A percentile compares a stretch with the other conserved stretches of the same genome.
Evolutionary conservation across 2,329 filamentous ascomycete species (phyloP).

Genomic region (Rhynchosporium agropyri): DNA sequence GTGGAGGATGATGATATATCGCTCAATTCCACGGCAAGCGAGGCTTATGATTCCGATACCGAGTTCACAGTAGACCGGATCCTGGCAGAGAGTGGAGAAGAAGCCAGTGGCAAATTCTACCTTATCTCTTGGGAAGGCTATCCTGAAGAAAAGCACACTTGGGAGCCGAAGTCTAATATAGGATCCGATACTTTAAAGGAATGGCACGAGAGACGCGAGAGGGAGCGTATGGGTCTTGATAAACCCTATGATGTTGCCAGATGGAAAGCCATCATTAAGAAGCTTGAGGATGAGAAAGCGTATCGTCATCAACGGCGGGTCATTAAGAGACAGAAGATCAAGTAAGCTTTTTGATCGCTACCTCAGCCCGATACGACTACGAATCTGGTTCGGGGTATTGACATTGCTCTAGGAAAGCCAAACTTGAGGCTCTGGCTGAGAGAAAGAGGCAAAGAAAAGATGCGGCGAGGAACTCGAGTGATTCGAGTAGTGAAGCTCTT

Average conservation of each 20-base stretch:
- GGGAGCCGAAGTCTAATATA: constrained; percentile 52
- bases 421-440: constrained; percentile 17
- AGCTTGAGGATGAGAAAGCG: constrained; percentile 25
- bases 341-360: constrained; percentile 15
- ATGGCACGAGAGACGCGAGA: constrained; percentile 38
- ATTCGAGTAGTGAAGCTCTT: constrained; percentile 39
- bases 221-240: constrained; percentile 28
- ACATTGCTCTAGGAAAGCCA: constrained; percentile 1
- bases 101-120: constrained; percentile 49
- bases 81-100: constrained; percentile 48
- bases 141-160: constrained; percentile 56
- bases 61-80: constrained; percentile 49
- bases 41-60: constrained; percentile 23
- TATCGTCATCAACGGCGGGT: constrained; percentile 30
- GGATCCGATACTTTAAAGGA: constrained; percentile 44
- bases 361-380: no score
- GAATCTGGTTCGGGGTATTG: neutral
- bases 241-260: constrained; percentile 32
- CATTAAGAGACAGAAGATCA: constrained; percentile 29
- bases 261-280: constrained; percentile 26
- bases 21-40: constrained; percentile 51
- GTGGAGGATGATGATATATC: constrained; percentile 52
- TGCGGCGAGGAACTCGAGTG: constrained; percentile 21
- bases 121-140: constrained; percentile 69
- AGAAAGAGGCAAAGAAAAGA: constrained; percentile 25